Conservation (phyloP, 768 basidiomycete species). For the Guyanaporus albipodus region DNA sequence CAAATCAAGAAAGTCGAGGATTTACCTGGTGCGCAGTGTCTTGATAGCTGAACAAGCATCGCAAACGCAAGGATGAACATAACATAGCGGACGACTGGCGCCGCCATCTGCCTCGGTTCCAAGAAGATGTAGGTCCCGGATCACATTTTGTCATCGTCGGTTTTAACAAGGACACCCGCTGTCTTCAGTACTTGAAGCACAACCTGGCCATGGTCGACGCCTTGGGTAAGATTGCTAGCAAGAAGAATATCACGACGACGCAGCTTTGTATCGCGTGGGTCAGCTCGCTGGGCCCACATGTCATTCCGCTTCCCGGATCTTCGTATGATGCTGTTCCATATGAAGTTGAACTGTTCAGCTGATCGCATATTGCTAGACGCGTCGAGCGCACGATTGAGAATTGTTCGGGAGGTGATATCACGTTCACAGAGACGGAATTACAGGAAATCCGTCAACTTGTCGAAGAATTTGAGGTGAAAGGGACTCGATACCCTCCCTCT, state of each 20-base stretch:
- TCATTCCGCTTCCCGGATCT: constrained; percentile 50
- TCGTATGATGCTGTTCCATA: constrained; percentile 27
- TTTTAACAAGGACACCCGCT: background rate
- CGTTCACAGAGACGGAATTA: constrained; percentile 38
- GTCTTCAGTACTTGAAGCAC: constrained; percentile 35
- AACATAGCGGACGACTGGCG: constrained; percentile 38
- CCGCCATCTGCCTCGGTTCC: constrained; percentile 36
- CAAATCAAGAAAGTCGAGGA: constrained; percentile 39
- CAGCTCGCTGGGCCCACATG: constrained; percentile 34
- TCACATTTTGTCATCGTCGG: background rate
- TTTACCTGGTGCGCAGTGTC: constrained; percentile 29
- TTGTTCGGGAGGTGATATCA: constrained; percentile 40
- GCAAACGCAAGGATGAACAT: constrained; percentile 6
- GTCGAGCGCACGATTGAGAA: constrained; percentile 44
- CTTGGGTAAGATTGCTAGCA: constrained; percentile 38
- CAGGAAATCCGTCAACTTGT: constrained; percentile 38
- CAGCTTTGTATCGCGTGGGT: constrained; percentile 47
- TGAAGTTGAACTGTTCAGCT: background rate
- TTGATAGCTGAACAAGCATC: too few species aligned
- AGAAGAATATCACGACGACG: constrained; percentile 39
- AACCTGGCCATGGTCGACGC: constrained; percentile 43
- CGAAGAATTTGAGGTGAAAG: constrained; percentile 34
- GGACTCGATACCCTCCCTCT: constrained; percentile 35
- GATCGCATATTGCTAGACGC: constrained; percentile 16
- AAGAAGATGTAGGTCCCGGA: constrained; percentile 34